Base-by-base conservation (phyloP, 1,284 basidiomycete genomes). In the Rhodofomes roseus region DNA sequence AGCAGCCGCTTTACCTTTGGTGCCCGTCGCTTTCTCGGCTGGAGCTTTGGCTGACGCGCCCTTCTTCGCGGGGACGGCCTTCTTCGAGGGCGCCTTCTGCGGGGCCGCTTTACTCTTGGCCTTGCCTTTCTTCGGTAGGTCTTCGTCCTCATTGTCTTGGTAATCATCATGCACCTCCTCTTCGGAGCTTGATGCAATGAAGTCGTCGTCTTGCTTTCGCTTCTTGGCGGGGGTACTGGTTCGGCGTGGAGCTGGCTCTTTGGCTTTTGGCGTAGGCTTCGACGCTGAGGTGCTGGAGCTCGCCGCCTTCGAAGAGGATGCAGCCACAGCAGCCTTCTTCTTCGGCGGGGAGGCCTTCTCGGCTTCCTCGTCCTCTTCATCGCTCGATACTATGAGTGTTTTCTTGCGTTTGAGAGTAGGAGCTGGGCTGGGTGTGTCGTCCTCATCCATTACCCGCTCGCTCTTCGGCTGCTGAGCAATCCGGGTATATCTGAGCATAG, bases 281-380 rank as follows among this genome's bases (percentile, higher is more conserved):
- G 62, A 37, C 1, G 68, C 23, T 2, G 64, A 60, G 8, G 48
- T 59, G 16, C 54, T 62, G 16, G 54, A 31, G 11, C 5, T 34
- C 31, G 31, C 31, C 31, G 70, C 54, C 60, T 72, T 75, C 1
- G 74, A 59, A 1, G 65, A 60, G 2, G 63, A 50, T 4, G 74
- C 61, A 2, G 73, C 71, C 1, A 57, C 52, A 12, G 62, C 63
- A 8, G 67, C 55, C 63, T 80, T 81, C 72, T 82, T 82, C 70
- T 74, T 78, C 0, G 78, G 76, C 5, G 77, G 77, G 1, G 65
- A 55, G 6, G 36, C 53, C 40, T 63, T 58, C 37, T 58, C 58
- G 25, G 55, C 60, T 0, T 71, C 59, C 2, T 66, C 66, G 20
- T 74, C 70, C 2, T 74, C 74, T 9, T 74, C 72, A 46, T 75